A percentile compares a stretch with the other conserved stretches of the same genome.
Conservation (phyloP, 2,329 filamentous ascomycete genomes). For the Cladosporium sp. region DNA sequence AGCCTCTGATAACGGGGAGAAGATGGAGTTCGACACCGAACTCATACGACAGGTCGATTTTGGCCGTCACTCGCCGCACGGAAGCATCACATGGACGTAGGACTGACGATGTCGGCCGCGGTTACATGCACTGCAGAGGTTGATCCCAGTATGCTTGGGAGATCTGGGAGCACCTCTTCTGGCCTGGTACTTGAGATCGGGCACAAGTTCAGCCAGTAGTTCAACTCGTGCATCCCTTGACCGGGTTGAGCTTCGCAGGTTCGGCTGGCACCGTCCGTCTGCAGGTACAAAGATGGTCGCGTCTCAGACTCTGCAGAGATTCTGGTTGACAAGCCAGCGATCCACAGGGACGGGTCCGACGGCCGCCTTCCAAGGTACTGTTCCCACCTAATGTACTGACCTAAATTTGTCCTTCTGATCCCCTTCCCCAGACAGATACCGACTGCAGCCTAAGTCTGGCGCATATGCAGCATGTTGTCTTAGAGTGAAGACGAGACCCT, state of each 20-base stretch:
- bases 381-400: not conserved
- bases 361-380: not conserved
- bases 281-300: slow-evolving; percentile 8
- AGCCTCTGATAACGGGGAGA: not conserved
- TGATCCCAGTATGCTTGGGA: not conserved
- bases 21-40: not conserved
- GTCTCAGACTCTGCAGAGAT: not conserved
- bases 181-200: not conserved
- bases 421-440: not conserved
- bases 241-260: slow-evolving; percentile 7
- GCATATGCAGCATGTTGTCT: not conserved
- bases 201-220: not conserved
- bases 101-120: not conserved
- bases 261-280: slow-evolving; percentile 2
- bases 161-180: not conserved
- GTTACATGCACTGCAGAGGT: not conserved
- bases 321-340: not conserved
- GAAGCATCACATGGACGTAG: not conserved
- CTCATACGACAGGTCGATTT: not conserved
- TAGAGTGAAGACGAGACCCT: not conserved
- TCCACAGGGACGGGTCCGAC: not conserved
- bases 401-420: slow-evolving; percentile 9
- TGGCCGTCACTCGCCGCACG: not conserved
- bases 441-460: not conserved
- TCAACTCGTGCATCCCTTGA: not conserved